Conservation (phyloP, 164 flowering plant species). For the Hamamelis virginiana region DNA sequence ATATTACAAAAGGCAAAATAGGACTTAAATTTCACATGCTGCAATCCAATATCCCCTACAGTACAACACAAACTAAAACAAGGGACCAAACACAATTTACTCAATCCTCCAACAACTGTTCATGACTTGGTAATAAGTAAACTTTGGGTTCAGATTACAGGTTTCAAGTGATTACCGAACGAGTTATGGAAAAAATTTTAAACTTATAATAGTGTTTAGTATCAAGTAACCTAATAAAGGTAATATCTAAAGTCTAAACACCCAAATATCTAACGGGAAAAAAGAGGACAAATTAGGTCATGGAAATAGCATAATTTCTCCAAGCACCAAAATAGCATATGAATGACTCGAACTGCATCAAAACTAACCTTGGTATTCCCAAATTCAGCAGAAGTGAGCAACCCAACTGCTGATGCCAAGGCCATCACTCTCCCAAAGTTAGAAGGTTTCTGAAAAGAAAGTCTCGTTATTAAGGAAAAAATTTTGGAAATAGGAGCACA, state of each 20-base stretch:
- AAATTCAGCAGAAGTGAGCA: conserved; percentile 29
- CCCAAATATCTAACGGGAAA: too few relatives aligned
- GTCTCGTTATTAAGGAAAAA: conserved; percentile 1
- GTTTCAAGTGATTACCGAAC: too few relatives aligned
- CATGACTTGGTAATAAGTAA: not conserved
- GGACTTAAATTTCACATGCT: too few relatives aligned
- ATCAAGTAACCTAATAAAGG: too few relatives aligned
- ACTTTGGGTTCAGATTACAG: not conserved
- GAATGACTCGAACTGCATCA: not conserved
- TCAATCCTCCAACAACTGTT: not conserved
- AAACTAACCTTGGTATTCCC: conserved; percentile 42
- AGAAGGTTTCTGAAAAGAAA: conserved; percentile 47
- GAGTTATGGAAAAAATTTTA: too few relatives aligned
- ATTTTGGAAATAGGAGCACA: not conserved
- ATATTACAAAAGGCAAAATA: too few relatives aligned
- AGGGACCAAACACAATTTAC: not conserved
- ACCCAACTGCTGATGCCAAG: conserved; percentile 41
- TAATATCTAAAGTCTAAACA: too few relatives aligned
- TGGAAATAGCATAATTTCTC: too few relatives aligned
- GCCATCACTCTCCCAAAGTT: conserved; percentile 48
- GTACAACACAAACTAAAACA: not conserved
- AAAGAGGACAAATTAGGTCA: too few relatives aligned
- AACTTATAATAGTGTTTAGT: too few relatives aligned
- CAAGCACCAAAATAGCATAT: not conserved
- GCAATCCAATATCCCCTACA: too few relatives aligned